phyloP scores from a whole-genome alignment of 768 basidiomycete species.

The Calocybe cyanea region DNA sequence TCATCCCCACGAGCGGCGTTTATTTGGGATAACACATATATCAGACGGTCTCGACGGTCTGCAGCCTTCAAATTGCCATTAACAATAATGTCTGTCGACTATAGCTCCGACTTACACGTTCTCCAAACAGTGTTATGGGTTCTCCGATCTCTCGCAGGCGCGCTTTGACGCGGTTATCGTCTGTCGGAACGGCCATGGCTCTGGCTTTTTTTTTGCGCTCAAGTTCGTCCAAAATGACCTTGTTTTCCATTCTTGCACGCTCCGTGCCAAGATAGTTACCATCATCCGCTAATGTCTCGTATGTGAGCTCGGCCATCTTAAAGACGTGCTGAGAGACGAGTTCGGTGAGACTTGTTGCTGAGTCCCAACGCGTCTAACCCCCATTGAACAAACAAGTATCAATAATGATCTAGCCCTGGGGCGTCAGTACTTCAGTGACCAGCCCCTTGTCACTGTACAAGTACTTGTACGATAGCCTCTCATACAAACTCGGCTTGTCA shows the following conservation, averaged over 20 bases:
- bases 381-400: no score
- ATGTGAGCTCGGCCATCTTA: slow-evolving; percentile 70
- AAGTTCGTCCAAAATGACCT: slow-evolving; percentile 89
- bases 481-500: no score
- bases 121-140: slow-evolving; percentile 96
- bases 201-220: slow-evolving; percentile 96
- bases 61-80: slow-evolving; percentile 62
- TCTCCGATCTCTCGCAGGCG: slow-evolving; percentile 91
- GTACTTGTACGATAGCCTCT: no score
- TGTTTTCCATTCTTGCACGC: slow-evolving; percentile 74
- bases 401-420: no score
- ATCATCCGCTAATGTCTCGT: slow-evolving; percentile 76
- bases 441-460: no score
- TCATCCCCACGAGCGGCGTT: slow-evolving; percentile 85
- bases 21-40: slow-evolving; percentile 92
- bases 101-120: slow-evolving; percentile 67
- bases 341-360: neutral
- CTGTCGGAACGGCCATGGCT: slow-evolving; percentile 92
- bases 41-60: slow-evolving; percentile 92
- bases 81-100: slow-evolving; percentile 5
- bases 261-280: slow-evolving; percentile 72
- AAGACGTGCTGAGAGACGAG: slow-evolving; percentile 3
- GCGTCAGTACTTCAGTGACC: no score
- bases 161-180: slow-evolving; percentile 89
- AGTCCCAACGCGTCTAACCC: no score